Conservation (phyloP, 2,329 filamentous ascomycete species). For the Pezicula neosporulosa region DNA sequence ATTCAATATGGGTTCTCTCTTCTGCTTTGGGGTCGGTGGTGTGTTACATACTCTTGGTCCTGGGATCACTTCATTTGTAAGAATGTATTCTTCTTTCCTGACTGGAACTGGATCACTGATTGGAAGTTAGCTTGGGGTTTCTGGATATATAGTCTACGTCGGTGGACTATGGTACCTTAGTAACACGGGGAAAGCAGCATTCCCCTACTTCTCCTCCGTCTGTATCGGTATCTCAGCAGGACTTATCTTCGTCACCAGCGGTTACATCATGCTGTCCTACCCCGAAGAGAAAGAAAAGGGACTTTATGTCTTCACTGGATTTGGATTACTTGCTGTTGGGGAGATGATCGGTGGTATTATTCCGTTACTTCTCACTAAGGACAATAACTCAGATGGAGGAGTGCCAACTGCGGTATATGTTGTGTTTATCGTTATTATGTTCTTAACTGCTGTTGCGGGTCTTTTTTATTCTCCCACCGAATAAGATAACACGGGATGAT, state of each 20-base stretch:
- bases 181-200: conserved; percentile 18
- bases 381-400: conserved; percentile 10
- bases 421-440: conserved; percentile 24
- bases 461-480: conserved; percentile 17
- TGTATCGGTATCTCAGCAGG: conserved; percentile 28
- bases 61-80: conserved; percentile 6
- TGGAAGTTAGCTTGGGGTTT: conserved; percentile 17
- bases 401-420: conserved; percentile 24
- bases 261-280: conserved; percentile 29
- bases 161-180: conserved; percentile 28
- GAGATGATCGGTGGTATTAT: conserved; percentile 25
- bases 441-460: conserved; percentile 7
- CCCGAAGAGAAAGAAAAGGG: conserved; percentile 30
- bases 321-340: conserved; percentile 29
- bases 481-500: conserved; percentile 24
- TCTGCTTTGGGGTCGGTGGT: conserved; percentile 3
- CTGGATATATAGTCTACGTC: conserved; percentile 25
- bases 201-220: conserved; percentile 21
- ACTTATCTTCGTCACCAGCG: conserved; percentile 28
- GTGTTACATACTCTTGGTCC: conserved; percentile 6
- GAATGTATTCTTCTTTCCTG: background rate
- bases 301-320: conserved; percentile 24
- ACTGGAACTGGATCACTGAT: background rate
- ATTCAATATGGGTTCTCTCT: conserved; percentile 6
- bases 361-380: conserved; percentile 24